A percentile compares a stretch with the other conserved stretches of the same genome.
These are phyloP conservation scores for Sporothrix inflata DNA, from an alignment of 2,329 filamentous ascomycete genomes.

Conservation along the genomic window DNA sequence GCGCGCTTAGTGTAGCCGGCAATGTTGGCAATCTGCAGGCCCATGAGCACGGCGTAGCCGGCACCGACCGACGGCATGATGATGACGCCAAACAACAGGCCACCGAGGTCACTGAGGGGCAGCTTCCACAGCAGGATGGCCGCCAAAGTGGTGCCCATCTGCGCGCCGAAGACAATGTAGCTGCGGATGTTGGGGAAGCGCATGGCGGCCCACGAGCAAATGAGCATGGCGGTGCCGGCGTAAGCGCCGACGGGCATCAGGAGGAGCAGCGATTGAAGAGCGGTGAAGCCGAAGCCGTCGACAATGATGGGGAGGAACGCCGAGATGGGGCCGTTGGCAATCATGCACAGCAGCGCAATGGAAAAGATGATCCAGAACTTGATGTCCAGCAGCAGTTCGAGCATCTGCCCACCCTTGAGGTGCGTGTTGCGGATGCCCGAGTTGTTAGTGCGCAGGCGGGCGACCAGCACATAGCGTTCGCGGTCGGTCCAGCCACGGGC, in stretches of 20 bases:
- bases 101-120: constrained; percentile 47
- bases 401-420: constrained; percentile 49
- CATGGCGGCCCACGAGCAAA: constrained; percentile 46
- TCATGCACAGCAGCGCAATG: constrained; percentile 46
- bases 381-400: constrained; percentile 41
- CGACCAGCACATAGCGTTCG: constrained; percentile 38
- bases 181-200: constrained; percentile 30
- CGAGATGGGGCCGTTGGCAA: constrained; percentile 50
- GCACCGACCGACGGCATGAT: constrained; percentile 51
- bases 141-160: constrained; percentile 48
- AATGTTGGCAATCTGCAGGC: constrained; percentile 51
- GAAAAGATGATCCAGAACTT: constrained; percentile 49
- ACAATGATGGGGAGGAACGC: constrained; percentile 52
- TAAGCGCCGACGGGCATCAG: constrained; percentile 46
- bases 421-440: constrained; percentile 49
- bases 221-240: constrained; percentile 44
- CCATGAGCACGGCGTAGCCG: constrained; percentile 54
- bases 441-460: constrained; percentile 40
- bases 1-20: constrained; percentile 57
- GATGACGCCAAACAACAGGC: constrained; percentile 51
- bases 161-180: constrained; percentile 44
- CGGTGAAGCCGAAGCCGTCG: constrained; percentile 49
- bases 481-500: constrained; percentile 35
- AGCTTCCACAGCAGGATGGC: constrained; percentile 50
- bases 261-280: constrained; percentile 49